Percentiles rank a stretch among this genome's conserved stretches.
Conservation (phyloP, 139 green algal species). For the Ulvella scutata region DNA sequence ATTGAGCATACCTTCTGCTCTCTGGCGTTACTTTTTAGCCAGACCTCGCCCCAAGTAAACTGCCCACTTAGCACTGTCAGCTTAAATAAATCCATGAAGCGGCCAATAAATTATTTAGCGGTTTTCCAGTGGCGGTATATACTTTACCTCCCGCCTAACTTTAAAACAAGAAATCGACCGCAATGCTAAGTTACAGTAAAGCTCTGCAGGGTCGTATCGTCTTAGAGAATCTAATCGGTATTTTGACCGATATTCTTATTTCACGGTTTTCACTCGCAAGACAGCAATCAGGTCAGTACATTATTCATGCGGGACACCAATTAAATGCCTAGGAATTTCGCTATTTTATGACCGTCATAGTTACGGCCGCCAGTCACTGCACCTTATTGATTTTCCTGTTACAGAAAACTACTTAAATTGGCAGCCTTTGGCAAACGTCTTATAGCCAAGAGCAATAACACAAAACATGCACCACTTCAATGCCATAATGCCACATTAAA, state of each 20-base stretch:
- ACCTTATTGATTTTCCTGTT: too few species aligned
- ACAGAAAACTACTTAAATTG: too few species aligned
- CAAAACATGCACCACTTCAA: too few species aligned
- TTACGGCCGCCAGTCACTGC: slow-evolving; percentile 7
- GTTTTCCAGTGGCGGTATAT: too few species aligned
- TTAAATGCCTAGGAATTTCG: slow-evolving; percentile 10
- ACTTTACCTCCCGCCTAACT: too few species aligned
- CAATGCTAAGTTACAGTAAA: slow-evolving; percentile 4
- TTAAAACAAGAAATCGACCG: too few species aligned
- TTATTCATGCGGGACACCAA: slow-evolving; percentile 3
- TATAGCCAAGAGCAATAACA: too few species aligned
- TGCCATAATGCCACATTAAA: too few species aligned
- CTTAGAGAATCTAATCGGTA: background rate
- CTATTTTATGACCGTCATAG: slow-evolving; percentile 14
- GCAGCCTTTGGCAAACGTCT: slow-evolving; percentile 9
- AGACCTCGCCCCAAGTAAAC: background rate
- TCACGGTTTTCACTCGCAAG: slow-evolving; percentile 6
- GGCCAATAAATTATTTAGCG: background rate
- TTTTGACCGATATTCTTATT: slow-evolving; percentile 2
- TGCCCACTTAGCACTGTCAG: background rate
- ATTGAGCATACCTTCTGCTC: background rate
- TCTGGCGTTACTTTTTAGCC: background rate
- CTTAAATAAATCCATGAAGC: background rate
- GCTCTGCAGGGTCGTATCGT: slow-evolving; percentile 2
- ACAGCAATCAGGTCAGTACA: slow-evolving; percentile 8